phyloP scores from a whole-genome alignment of 2,329 filamentous ascomycete species.

The Aspergillus fijiensis region DNA sequence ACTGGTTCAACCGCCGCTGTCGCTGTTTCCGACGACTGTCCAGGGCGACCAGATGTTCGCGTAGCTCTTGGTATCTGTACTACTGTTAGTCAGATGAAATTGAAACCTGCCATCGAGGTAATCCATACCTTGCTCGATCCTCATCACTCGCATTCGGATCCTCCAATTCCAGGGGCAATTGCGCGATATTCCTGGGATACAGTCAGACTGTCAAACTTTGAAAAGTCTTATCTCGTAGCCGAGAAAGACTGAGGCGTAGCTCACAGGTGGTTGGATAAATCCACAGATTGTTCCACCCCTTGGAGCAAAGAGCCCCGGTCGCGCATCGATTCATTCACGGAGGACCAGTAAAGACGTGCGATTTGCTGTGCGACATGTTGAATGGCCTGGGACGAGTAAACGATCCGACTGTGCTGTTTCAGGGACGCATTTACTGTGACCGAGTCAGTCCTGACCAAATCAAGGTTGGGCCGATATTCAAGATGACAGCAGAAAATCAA shows the following conservation, averaged over 20 bases:
- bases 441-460: neutral
- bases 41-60: constrained; percentile 47
- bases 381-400: constrained; percentile 55
- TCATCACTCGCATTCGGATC: constrained; percentile 32
- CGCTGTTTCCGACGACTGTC: constrained; percentile 47
- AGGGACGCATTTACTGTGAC: constrained; percentile 51
- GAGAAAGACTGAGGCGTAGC: neutral
- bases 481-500: no score
- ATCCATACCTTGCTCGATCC: constrained; percentile 34
- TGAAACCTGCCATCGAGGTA: constrained; percentile 16
- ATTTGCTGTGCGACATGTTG: constrained; percentile 58
- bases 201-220: neutral
- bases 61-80: constrained; percentile 43
- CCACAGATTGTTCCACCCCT: constrained; percentile 39
- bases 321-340: constrained; percentile 40
- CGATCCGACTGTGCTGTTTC: constrained; percentile 53
- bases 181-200: constrained; percentile 37
- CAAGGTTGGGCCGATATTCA: neutral
- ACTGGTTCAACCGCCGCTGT: constrained; percentile 48
- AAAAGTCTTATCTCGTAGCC: neutral
- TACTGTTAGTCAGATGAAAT: constrained; percentile 25
- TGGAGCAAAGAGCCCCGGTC: constrained; percentile 24
- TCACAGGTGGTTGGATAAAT: constrained; percentile 42
- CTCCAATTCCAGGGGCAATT: constrained; percentile 39
- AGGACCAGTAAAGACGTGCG: constrained; percentile 55